phyloP scores from a whole-genome alignment of 2,329 filamentous ascomycete species.

The Chlorencoelia australis region DNA sequence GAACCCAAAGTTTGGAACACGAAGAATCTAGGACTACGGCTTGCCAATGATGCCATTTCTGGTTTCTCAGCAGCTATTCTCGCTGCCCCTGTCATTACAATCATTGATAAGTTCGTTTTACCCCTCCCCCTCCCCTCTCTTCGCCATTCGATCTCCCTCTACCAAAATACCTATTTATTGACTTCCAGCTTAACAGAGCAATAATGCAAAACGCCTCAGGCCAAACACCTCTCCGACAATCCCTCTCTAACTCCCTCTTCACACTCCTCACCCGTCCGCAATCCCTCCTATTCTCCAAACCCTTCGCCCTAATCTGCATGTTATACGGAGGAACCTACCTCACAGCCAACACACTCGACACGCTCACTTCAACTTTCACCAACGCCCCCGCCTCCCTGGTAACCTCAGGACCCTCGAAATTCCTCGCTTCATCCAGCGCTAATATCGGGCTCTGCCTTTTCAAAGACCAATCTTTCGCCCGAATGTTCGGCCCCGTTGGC shows the following conservation, averaged over 20 bases:
- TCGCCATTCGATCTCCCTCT: slow-evolving; percentile 1
- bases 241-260: slow-evolving; percentile 47
- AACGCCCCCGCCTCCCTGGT: slow-evolving; percentile 49
- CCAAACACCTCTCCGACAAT: slow-evolving; percentile 46
- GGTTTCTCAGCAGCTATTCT: slow-evolving; percentile 63
- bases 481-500: slow-evolving; percentile 61
- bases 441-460: slow-evolving; percentile 82
- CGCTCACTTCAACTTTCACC: slow-evolving; percentile 53
- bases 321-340: slow-evolving; percentile 86
- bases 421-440: slow-evolving; percentile 66
- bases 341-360: slow-evolving; percentile 82
- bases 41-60: slow-evolving; percentile 58
- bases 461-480: slow-evolving; percentile 80
- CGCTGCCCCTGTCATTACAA: slow-evolving; percentile 75
- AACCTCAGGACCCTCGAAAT: slow-evolving; percentile 70
- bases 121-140: slow-evolving; percentile 1
- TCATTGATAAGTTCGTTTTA: slow-evolving; percentile 66
- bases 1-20: slow-evolving; percentile 56
- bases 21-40: slow-evolving; percentile 53
- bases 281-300: slow-evolving; percentile 50
- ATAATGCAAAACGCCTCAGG: slow-evolving; percentile 79
- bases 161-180: slow-evolving; percentile 13
- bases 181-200: no score
- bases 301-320: slow-evolving; percentile 59
- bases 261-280: slow-evolving; percentile 51